Conservation (phyloP, 2,329 filamentous ascomycete genomes). For the Talaromyces verruculosus region DNA sequence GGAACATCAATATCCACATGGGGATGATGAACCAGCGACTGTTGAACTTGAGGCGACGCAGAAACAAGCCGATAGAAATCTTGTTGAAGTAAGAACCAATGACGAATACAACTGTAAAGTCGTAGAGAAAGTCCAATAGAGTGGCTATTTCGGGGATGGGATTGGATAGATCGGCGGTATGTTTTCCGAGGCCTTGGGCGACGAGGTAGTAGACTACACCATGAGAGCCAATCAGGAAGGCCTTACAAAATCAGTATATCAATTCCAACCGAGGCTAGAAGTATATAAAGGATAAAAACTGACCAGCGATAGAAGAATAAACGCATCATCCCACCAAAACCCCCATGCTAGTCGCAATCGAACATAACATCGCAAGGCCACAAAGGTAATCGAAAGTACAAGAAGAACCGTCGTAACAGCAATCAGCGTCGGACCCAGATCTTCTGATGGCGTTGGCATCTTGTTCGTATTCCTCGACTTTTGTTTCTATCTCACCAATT, state of each 20-base stretch:
- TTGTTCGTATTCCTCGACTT: background rate
- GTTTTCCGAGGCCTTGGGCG: background rate
- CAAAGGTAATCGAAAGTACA: background rate
- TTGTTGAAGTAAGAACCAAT: background rate
- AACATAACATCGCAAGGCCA: background rate
- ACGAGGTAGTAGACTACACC: background rate
- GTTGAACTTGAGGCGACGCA: background rate
- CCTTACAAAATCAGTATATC: background rate
- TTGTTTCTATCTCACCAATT: background rate
- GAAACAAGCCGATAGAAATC: background rate
- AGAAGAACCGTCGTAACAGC: background rate
- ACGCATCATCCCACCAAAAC: background rate
- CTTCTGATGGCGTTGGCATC: background rate
- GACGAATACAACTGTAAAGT: background rate
- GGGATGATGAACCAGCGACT: background rate
- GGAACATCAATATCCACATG: background rate
- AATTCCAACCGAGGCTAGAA: background rate
- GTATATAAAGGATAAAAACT: background rate
- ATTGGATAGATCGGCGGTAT: background rate
- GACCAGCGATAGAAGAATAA: background rate
- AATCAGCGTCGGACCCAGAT: background rate
- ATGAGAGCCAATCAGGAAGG: background rate
- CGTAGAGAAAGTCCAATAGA: background rate
- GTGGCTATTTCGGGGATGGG: background rate
- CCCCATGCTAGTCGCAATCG: background rate